Percentiles rank a stretch among this genome's conserved stretches.
These are phyloP conservation scores for Suillus bovinus DNA, from an alignment of 768 basidiomycete genomes.

Conservation along the genomic window DNA sequence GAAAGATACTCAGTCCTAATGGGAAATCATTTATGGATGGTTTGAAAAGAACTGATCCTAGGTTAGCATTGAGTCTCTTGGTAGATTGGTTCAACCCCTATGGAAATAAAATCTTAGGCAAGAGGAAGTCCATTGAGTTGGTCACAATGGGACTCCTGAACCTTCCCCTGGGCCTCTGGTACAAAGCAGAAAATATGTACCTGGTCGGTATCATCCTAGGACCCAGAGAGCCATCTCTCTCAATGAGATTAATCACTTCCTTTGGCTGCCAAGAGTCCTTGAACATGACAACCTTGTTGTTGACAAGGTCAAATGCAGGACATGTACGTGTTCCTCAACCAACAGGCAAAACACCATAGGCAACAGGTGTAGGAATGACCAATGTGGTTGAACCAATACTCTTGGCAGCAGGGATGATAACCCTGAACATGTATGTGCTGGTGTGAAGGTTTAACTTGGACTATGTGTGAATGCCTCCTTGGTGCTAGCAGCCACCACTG, in stretches of 20 bases:
- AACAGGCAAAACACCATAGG: neutral
- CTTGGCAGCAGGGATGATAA: neutral
- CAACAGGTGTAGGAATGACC: neutral
- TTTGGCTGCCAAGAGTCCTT: conserved; percentile 17
- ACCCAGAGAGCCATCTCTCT: conserved; percentile 33
- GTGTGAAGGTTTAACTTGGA: neutral
- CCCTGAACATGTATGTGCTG: neutral
- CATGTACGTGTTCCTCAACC: neutral
- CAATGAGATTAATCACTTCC: conserved; percentile 33
- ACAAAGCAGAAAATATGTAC: conserved; percentile 36
- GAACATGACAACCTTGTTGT: neutral
- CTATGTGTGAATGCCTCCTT: neutral
- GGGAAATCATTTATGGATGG: conserved; percentile 23
- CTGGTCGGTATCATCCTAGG: conserved; percentile 38
- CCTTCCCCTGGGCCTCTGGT: conserved; percentile 19
- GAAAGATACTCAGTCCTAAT: conserved; percentile 26
- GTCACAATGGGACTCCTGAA: conserved; percentile 23
- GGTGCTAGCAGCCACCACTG: conserved; percentile 12
- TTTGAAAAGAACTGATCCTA: conserved; percentile 9
- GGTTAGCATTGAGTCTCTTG: conserved; percentile 25
- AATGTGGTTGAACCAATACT: neutral
- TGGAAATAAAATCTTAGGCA: conserved; percentile 22
- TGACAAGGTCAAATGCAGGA: neutral
- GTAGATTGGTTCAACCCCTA: conserved; percentile 30
- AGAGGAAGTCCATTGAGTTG: conserved; percentile 13